Evolutionary conservation across 179 eudicot genomes (phyloP).

Genomic region (Beta lomatogona): DNA sequence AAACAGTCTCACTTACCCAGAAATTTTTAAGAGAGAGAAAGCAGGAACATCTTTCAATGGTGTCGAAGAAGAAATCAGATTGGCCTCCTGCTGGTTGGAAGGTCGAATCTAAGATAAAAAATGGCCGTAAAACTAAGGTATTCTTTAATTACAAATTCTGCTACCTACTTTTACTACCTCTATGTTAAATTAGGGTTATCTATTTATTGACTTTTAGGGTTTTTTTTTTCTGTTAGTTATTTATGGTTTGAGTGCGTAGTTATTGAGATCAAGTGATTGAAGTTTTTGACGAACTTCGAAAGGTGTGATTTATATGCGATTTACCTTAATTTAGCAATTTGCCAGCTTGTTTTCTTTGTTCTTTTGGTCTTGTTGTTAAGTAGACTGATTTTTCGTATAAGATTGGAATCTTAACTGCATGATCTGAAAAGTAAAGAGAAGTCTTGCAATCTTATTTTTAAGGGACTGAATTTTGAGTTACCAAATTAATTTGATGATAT

Average conservation of each 20-base stretch:
- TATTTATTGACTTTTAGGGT: background rate
- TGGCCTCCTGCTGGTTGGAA: slow-evolving; percentile 56
- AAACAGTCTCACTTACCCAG: background rate
- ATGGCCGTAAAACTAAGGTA: slow-evolving; percentile 46
- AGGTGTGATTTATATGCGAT: slow-evolving; percentile 16
- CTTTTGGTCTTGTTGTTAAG: background rate
- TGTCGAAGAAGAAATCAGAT: slow-evolving; percentile 26
- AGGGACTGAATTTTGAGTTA: background rate
- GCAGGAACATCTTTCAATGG: slow-evolving; percentile 29
- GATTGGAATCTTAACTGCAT: background rate
- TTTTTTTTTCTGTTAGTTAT: background rate
- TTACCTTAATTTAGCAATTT: background rate
- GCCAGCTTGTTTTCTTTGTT: background rate
- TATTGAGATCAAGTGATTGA: background rate
- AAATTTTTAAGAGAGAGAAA: slow-evolving; percentile 1
- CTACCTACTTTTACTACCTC: background rate
- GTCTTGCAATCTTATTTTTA: background rate
- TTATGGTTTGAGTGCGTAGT: background rate
- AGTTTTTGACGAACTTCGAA: background rate
- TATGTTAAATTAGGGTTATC: slow-evolving; percentile 17
- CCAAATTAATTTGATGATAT: background rate
- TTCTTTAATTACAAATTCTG: background rate
- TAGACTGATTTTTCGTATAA: background rate
- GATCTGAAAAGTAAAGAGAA: background rate
- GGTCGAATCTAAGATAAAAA: slow-evolving; percentile 29